Evolutionary conservation across 352 stramenopile species (phyloP).

Genomic region (Nothophytophthora sp.): DNA sequence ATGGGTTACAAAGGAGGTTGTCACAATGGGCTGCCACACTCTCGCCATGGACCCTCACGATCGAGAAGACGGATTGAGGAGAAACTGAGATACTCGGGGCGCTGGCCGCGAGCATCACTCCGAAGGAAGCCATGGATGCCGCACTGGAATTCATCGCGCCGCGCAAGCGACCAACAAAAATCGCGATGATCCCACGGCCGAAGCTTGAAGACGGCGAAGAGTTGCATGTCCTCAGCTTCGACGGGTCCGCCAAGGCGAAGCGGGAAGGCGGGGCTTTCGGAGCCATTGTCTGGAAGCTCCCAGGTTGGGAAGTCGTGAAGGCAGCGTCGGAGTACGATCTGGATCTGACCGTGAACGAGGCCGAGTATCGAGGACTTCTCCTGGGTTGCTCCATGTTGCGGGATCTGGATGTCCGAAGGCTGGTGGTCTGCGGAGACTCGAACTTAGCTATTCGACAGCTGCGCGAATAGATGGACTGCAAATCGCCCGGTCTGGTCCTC

Average conservation of each 20-base stretch:
- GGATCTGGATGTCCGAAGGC: background rate
- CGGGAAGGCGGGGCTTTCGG: background rate
- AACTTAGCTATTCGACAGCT: conserved; percentile 7
- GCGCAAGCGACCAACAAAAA: background rate
- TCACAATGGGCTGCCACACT: conserved; percentile 5
- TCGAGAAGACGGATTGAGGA: conserved; percentile 2
- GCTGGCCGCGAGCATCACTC: background rate
- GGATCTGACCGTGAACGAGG: conserved; percentile 21
- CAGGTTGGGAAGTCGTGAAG: conserved; percentile 1
- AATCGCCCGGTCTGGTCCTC: background rate
- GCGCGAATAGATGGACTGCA: conserved; percentile 2
- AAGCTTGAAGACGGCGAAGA: background rate
- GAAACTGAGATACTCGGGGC: background rate
- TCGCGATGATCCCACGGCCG: background rate
- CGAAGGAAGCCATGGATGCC: background rate
- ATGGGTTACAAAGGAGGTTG: background rate
- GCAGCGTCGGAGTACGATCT: background rate
- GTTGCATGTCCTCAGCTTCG: conserved; percentile 2
- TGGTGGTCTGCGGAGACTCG: conserved; percentile 6
- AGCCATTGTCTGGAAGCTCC: conserved; percentile 7
- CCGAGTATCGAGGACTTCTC: conserved; percentile 13
- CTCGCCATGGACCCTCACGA: background rate
- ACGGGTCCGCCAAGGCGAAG: conserved; percentile 9
- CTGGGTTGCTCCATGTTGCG: background rate
- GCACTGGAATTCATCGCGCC: background rate